Base-by-base conservation (phyloP, 2,329 filamentous ascomycete genomes). In the Metarhizium album region DNA sequence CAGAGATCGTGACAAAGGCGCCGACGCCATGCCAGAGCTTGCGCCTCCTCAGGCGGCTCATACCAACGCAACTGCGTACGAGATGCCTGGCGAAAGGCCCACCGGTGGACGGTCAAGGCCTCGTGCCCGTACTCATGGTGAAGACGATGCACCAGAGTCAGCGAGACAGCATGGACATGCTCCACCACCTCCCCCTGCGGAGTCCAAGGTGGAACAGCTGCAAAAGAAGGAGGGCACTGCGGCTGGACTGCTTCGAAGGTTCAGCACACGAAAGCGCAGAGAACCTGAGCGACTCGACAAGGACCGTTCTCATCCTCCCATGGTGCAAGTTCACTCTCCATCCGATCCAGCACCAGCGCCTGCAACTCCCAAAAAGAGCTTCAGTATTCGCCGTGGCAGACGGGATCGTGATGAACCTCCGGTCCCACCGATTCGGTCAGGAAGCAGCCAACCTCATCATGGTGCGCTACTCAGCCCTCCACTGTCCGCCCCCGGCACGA, bases 121-220 rank as follows among this genome's bases (percentile, higher is more conserved):
- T 7, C 80, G 93, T 46, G 90, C 93, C 35, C 80, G 93, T 57
- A 97, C 93, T 0, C 91, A 97, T 62, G 93, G 91, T 16, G 93
- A 97, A 67, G 91, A 97, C 55, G 93, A 98, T 52, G 78, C 88
- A 11, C 78, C 83, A 0, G 87, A 95, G 46, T 76, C 52, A 38
- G 57, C 57, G 24, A 69, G 64, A 40, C 27, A 40, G 47, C 62
- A 59, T 27, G 47, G 55, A 1, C 58, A 59, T 23, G 51, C 55
- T 5, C 58, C 62, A 8, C 58, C 62, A 9, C 78, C 58, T 61
- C 59, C 64, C 16, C 75, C 58, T 60, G 78, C 58, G 61, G 76
- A 83, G 24, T 75, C 80, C 22, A 79, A 80, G 31, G 65, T 72
- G 20, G 84, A 82, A 63, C 78, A 76, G 9, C 74, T 80, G 4